Evolutionary conservation across 352 stramenopile genomes (phyloP).

Genomic region (Phytophthora meadii): DNA sequence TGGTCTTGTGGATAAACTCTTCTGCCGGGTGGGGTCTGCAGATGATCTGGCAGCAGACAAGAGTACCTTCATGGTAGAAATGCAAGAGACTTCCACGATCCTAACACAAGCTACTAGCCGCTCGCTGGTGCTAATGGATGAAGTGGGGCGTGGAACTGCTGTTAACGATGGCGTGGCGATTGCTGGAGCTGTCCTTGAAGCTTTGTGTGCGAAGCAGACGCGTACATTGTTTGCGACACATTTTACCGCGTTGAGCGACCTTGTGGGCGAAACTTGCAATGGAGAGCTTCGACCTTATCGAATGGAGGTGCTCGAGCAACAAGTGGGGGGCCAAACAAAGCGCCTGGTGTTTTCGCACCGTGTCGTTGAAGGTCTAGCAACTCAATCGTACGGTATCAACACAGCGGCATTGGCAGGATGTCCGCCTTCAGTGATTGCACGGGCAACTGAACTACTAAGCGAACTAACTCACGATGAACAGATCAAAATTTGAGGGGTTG

Average conservation of each 20-base stretch:
- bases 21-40: slow-evolving; percentile 81
- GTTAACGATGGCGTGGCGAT: slow-evolving; percentile 84
- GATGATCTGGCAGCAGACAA: slow-evolving; percentile 83
- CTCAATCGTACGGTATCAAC: slow-evolving; percentile 83
- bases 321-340: slow-evolving; percentile 21
- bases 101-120: slow-evolving; percentile 72
- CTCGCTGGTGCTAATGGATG: slow-evolving; percentile 90
- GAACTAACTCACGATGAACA: slow-evolving; percentile 27
- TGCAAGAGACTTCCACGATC: slow-evolving; percentile 87
- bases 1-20: slow-evolving; percentile 82
- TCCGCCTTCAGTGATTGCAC: slow-evolving; percentile 49
- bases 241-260: slow-evolving; percentile 68
- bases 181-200: slow-evolving; percentile 78
- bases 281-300: slow-evolving; percentile 62
- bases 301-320: slow-evolving; percentile 71
- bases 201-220: slow-evolving; percentile 60
- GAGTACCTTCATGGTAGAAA: slow-evolving; percentile 91
- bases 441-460: slow-evolving; percentile 55
- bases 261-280: slow-evolving; percentile 46
- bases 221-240: slow-evolving; percentile 87
- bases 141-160: slow-evolving; percentile 85
- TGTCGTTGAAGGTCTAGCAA: slow-evolving; percentile 70
- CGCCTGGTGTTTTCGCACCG: slow-evolving; percentile 82
- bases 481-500: slow-evolving; percentile 9
- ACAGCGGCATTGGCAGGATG: slow-evolving; percentile 79